A percentile compares a stretch with the other conserved stretches of the same genome.
Conservation (phyloP, 192 early-diverging fungal genomes). For the Coemansia sp. region DNA sequence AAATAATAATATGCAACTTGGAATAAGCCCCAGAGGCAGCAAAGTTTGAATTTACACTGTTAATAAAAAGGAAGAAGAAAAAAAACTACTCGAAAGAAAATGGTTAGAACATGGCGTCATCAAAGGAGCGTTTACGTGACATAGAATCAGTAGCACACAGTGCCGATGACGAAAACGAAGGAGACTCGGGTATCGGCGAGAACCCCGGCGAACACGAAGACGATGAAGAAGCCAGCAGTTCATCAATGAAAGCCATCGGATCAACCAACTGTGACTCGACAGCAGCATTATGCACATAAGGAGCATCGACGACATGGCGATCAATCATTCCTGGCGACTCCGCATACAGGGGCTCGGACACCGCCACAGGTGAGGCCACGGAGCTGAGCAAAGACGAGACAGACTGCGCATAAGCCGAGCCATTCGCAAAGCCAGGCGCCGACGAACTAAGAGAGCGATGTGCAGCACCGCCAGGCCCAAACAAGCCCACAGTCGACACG, state of each 20-base stretch:
- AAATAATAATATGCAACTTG: neutral
- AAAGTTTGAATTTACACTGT: neutral
- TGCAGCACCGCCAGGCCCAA: neutral
- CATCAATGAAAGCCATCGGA: conserved; percentile 46
- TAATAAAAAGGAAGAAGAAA: too few species aligned
- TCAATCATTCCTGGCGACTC: conserved; percentile 45
- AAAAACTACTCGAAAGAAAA: too few species aligned
- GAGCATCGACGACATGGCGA: conserved; percentile 27
- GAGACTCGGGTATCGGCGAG: conserved; percentile 3
- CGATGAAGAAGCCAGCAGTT: conserved; percentile 17
- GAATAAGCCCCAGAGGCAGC: too few species aligned
- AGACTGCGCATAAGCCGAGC: neutral
- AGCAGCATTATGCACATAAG: conserved; percentile 12
- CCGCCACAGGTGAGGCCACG: neutral
- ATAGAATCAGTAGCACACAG: neutral
- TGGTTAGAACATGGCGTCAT: conserved; percentile 32
- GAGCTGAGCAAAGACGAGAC: conserved; percentile 5
- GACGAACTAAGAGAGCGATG: neutral
- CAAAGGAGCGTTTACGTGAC: conserved; percentile 46
- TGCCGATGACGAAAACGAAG: neutral
- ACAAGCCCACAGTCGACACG: neutral
- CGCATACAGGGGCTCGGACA: conserved; percentile 16
- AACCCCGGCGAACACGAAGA: conserved; percentile 18
- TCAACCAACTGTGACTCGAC: conserved; percentile 39
- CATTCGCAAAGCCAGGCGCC: neutral